Conservation (phyloP, 108 stramenopile genomes). For the Nitzschia sp. region DNA sequence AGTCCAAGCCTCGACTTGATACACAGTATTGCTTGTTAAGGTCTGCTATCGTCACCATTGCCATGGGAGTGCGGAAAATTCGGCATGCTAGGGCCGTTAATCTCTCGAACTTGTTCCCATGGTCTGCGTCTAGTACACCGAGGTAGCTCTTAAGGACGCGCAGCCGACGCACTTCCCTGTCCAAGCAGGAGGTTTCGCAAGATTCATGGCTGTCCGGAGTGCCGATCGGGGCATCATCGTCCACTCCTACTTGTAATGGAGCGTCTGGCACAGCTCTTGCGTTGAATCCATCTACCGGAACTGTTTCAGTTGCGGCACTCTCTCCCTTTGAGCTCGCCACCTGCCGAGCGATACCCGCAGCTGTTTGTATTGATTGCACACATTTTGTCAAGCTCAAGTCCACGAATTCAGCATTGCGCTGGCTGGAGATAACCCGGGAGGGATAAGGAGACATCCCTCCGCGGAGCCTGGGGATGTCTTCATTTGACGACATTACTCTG, state of each 20-base stretch:
- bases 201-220: not conserved
- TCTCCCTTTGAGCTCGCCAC: not conserved
- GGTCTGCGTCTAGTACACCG: slow-evolving; percentile 55
- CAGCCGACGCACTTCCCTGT: slow-evolving; percentile 61
- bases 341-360: not conserved
- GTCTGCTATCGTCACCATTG: slow-evolving; percentile 66
- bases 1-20: slow-evolving; percentile 58
- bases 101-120: slow-evolving; percentile 64
- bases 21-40: slow-evolving; percentile 75
- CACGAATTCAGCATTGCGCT: not conserved
- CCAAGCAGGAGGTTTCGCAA: slow-evolving; percentile 33
- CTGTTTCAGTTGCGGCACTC: not conserved
- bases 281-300: not conserved
- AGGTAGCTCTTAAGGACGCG: slow-evolving; percentile 60
- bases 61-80: slow-evolving; percentile 69
- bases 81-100: slow-evolving; percentile 39
- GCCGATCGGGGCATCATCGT: slow-evolving; percentile 1
- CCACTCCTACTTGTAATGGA: too few relatives aligned
- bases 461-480: not conserved
- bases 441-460: not conserved
- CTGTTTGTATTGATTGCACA: not conserved
- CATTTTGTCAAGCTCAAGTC: slow-evolving; percentile 11
- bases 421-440: not conserved
- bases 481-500: slow-evolving; percentile 5
- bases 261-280: not conserved